A percentile compares a stretch with the other conserved stretches of the same genome.
These are phyloP conservation scores for Solanum chacoense DNA, from an alignment of 305 asterid genomes.

Conservation along the genomic window DNA sequence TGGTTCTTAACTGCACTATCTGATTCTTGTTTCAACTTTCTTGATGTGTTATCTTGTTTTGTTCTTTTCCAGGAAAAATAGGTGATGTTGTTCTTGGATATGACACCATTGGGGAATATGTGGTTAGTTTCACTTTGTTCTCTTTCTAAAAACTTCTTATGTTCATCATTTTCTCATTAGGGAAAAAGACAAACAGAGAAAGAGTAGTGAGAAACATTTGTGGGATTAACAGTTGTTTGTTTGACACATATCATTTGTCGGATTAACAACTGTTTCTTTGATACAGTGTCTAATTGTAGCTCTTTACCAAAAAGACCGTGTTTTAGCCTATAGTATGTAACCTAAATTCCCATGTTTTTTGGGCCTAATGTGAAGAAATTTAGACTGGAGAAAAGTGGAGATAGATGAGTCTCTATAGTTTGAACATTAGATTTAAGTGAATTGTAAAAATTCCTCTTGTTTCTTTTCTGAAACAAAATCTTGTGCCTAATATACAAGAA, in stretches of 20 bases:
- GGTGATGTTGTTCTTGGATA: constrained; percentile 13
- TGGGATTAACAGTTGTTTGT: not conserved
- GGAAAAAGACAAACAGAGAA: not conserved
- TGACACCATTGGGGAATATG: constrained; percentile 1
- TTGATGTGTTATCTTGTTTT: not conserved
- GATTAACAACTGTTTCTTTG: not conserved
- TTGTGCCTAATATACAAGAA: not conserved
- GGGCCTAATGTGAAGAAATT: not conserved
- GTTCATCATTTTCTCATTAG: not conserved
- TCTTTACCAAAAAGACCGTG: not conserved
- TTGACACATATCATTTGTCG: not conserved
- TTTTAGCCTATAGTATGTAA: not conserved
- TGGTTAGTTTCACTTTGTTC: not conserved
- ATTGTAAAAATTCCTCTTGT: not conserved
- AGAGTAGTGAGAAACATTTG: not conserved
- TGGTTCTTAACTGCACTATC: not conserved
- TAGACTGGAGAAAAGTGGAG: not conserved
- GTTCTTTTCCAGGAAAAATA: not conserved
- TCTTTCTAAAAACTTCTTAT: not conserved
- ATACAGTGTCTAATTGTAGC: not conserved
- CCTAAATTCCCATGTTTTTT: not conserved
- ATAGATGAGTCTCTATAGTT: not conserved
- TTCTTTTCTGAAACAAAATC: not conserved
- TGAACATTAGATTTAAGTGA: not conserved
- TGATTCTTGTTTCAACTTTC: not conserved